Base-by-base conservation (phyloP, 106 monocot species). In the Phalaenopsis aphrodite region DNA sequence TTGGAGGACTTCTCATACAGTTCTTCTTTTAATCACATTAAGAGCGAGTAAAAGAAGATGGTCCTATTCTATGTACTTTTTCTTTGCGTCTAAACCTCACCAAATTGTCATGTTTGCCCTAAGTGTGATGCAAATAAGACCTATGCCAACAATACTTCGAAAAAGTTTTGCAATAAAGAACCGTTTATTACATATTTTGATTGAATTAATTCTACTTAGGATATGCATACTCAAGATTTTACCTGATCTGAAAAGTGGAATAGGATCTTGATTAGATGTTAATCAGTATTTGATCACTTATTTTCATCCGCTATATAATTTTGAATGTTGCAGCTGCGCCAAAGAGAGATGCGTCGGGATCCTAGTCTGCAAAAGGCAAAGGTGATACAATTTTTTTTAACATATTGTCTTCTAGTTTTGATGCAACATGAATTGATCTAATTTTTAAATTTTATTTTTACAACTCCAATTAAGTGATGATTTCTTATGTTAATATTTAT, bases 261-360 rank as follows among this genome's bases (percentile, higher is more conserved):
- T 45, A 42, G 43, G 5, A 19, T 74, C 69, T 69, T 69, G 69
- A 69, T 39, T 69, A 38, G 39, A 38, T 69, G 69, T 16, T 38
- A 69, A 39, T 69, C 18, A 74, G 8, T 45, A 43, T 74, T 61
- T 36, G 38, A 69, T 69, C 23, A 14, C 30, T 23, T 42, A 16
- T 42, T 55, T 84, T 86, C 3, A 30, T 42, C 41, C 81, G 42
- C 73, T 8, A 21, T 23, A 64, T 67, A 23, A 56, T 77, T 84
- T 82, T 12, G 41, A 79, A 65, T 79, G 14, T 77, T 85, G 42
- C 86, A 95, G 95, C 55, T 93, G 55, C 89, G 85, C 19, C 84
- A 78, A 41, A 83, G 81, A 81, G 93, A 93, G n/a, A 89, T 89
- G 93, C 82, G 23, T 42, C 76, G 80, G 78, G 78, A 91, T 66